Evolutionary conservation across 176 grass and related monocot species (phyloP), one percentile per base, ranked within the genome.

Genomic region (Hsuehochloa calcarea): DNA sequence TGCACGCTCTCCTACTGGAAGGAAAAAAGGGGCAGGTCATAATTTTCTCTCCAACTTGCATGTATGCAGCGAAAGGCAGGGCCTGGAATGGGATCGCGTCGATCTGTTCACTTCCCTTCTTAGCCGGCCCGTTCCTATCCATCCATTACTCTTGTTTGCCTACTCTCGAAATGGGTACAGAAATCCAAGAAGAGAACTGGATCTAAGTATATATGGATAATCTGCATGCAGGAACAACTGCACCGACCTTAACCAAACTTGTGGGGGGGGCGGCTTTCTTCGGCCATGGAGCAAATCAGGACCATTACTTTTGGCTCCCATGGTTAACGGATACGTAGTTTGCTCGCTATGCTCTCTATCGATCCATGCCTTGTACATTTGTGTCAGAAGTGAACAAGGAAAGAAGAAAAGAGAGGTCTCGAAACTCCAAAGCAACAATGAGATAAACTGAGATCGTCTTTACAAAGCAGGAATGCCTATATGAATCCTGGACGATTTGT

Each of bases 201-300:
- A 4, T 70, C 3, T 27, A 29, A 14, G 0, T 12, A 10, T 22
- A 2, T 12, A 10, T 22, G 14, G 10, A 44, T 59, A 12, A 29
- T 44, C 6, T 4, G 26, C 39, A 16, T 10, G 23, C 35, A 3
- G 6, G 4, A 27, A 25, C 67, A 46, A 15, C 68, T 10, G 80
- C 68, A 10, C 39, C 61, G 68, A 17, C 72, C 34, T 77, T 67
- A 58, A 85, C 83, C 61, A 8, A 77, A 31, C 35, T 10, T 68
- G 72, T 34, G 23, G 60, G 82, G n/a, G n/a, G n/a, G n/a, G n/a
- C n/a, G n/a, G 46, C 35, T 55, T 44, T 27, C 22, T 65, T 26
- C 6, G 62, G 47, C n/a, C 63, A 58, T 34, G 23, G 25, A 81
- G 22, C 75, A 45, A 43, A 61, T 25, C 56, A 78, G 12, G 23